phyloP scores from a whole-genome alignment of 169 alveolate genomes.

The Prorocentrum cordatum region DNA sequence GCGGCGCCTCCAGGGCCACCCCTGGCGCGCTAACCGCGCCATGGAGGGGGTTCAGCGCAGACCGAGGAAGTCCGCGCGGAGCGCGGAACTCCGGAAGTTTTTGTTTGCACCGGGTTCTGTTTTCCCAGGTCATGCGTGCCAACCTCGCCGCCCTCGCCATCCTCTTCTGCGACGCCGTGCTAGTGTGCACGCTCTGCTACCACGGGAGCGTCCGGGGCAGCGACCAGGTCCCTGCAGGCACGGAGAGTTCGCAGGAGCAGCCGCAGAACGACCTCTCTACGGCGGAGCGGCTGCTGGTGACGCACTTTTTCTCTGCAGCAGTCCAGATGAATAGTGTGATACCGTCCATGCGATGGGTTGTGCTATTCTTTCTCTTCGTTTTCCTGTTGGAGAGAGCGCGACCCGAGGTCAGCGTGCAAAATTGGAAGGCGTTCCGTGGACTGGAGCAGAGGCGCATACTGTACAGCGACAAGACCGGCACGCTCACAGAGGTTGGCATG shows the following conservation, averaged over 20 bases:
- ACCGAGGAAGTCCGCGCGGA: too few species aligned
- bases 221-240: too few species aligned
- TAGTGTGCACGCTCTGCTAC: neutral
- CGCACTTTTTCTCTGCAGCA: neutral
- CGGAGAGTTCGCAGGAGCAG: too few species aligned
- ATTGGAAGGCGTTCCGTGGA: neutral
- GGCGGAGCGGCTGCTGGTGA: neutral
- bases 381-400: neutral
- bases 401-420: neutral
- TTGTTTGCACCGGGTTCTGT: too few species aligned
- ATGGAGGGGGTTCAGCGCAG: too few species aligned
- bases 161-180: neutral
- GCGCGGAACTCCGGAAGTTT: too few species aligned
- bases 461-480: neutral
- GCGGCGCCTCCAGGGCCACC: too few species aligned
- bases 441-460: neutral
- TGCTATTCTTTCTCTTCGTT: neutral
- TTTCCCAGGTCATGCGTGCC: neutral
- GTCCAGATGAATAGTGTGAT: neutral
- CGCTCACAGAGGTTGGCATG: neutral
- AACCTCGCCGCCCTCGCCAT: neutral
- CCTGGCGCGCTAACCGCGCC: too few species aligned
- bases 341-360: neutral
- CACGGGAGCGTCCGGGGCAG: too few species aligned
- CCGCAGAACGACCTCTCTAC: too few species aligned